A percentile compares a stretch with the other conserved stretches of the same genome.
Conservation (phyloP, 768 basidiomycete species). For the Cystofilobasidium ferigula region DNA sequence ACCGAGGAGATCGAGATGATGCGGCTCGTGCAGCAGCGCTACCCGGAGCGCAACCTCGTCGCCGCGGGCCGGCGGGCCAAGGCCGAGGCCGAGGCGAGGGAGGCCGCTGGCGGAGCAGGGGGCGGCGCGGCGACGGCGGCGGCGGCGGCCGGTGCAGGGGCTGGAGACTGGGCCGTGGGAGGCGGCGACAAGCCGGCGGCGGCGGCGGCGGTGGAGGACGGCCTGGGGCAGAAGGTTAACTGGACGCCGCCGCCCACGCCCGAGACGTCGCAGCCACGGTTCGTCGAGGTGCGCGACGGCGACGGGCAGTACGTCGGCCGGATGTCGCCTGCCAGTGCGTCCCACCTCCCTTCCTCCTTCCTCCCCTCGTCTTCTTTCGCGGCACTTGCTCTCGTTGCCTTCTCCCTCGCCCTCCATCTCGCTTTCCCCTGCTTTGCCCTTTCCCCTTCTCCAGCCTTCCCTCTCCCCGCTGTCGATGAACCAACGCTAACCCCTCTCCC, state of each 20-base stretch:
- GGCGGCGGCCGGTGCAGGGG: no score
- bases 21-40: conserved; percentile 3
- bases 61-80: not conserved
- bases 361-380: not conserved
- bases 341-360: not conserved
- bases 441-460: no score
- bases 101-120: not conserved
- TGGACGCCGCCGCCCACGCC: not conserved
- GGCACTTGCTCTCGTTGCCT: not conserved
- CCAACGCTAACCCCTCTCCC: not conserved
- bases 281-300: not conserved
- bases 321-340: conserved; percentile 10
- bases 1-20: conserved; percentile 1
- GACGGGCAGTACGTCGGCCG: not conserved
- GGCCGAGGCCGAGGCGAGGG: not conserved
- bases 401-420: no score
- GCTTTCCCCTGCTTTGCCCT: no score
- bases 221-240: not conserved
- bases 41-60: conserved; percentile 2
- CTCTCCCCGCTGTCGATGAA: no score
- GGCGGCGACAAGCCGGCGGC: no score
- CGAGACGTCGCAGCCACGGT: not conserved
- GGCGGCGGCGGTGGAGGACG: no score
- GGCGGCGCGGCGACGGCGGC: no score
- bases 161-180: no score